phyloP scores from a whole-genome alignment of 495 filamentous ascomycete species.

The Amniculicola lignicola region DNA sequence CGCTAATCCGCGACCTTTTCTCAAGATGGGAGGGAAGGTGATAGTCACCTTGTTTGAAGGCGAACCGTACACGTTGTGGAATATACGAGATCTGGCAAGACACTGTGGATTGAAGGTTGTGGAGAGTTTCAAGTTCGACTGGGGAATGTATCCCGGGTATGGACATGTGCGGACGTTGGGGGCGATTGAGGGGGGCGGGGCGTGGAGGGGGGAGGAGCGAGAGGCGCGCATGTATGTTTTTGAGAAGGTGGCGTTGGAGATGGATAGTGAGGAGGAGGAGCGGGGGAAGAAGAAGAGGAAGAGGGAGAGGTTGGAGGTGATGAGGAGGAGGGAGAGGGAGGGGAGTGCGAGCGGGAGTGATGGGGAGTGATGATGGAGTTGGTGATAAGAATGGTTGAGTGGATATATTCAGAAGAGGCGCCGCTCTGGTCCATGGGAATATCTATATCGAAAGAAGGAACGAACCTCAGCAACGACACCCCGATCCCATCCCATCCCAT shows the following conservation, averaged over 20 bases:
- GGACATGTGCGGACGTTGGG: constrained; percentile 84
- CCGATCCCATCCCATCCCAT: no score
- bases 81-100: constrained; percentile 78
- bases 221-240: constrained; percentile 48
- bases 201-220: constrained; percentile 47
- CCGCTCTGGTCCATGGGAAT: no score
- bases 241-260: constrained; percentile 33
- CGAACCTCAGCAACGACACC: no score
- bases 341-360: constrained; percentile 9
- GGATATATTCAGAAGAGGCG: no score
- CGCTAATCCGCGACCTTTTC: constrained; percentile 27
- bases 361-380: constrained; percentile 3
- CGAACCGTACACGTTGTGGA: constrained; percentile 93
- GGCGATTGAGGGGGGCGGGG: constrained; percentile 57
- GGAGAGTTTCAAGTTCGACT: constrained; percentile 74
- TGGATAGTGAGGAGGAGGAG: constrained; percentile 11
- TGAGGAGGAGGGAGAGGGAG: constrained; percentile 12
- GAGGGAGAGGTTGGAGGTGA: constrained; percentile 6
- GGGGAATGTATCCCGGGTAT: constrained; percentile 76
- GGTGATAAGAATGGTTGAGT: no score
- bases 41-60: constrained; percentile 88
- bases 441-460: no score
- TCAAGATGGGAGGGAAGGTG: constrained; percentile 59
- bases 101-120: constrained; percentile 73
- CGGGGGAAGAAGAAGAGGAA: constrained; percentile 29